Evolutionary conservation across 257 asterid genomes (phyloP), one percentile per base, ranked within the genome.

Genomic region (Ophiorrhiza pumila): DNA sequence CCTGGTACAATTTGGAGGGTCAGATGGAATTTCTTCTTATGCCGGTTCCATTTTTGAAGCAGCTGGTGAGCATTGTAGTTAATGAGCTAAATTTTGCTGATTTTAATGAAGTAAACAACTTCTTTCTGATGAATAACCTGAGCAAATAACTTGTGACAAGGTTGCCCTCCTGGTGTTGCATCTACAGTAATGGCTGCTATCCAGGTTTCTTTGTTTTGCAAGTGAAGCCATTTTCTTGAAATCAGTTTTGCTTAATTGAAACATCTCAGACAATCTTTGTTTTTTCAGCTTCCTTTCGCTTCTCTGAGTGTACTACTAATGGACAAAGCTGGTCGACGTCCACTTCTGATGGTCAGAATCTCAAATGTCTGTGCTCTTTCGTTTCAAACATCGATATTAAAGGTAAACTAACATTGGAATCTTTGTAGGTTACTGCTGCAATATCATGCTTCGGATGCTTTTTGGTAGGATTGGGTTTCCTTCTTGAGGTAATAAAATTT

Each of bases 1-100:
- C 71, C 76, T 81, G 63, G 82, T 71, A 25, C 85, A 78, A 60
- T 75, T 71, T 37, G 85, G 85, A 74, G 85, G 85, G 37, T 74
- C 50, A 13, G 77, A 37, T 71, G 85, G 71, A 58, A 34, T 78
- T 31, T 55, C 80, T 31, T 81, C 82, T 55, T 81, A 41, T 78
- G 72, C 85, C 7, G 41, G 78, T 63, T 81, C 82, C 60, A 75
- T 81, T 49, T 81, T 81, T 73, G 46, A 71, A 7, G 82, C 80
- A 34, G 85, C 80, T 52, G 85, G 85, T 81, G 67, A 59, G 70
- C 31, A 12, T 11, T 18, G 15, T 37, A 22, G 25, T 71, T 34
- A 29, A 42, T 56, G 23, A 41, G 32, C 65, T 42, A 22, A 65
- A 10, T 27, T 17, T 42, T 58, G 2, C 15, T 13, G 22, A 22